phyloP scores from a whole-genome alignment of 305 asterid genomes.

The Rubia tinctorum region DNA sequence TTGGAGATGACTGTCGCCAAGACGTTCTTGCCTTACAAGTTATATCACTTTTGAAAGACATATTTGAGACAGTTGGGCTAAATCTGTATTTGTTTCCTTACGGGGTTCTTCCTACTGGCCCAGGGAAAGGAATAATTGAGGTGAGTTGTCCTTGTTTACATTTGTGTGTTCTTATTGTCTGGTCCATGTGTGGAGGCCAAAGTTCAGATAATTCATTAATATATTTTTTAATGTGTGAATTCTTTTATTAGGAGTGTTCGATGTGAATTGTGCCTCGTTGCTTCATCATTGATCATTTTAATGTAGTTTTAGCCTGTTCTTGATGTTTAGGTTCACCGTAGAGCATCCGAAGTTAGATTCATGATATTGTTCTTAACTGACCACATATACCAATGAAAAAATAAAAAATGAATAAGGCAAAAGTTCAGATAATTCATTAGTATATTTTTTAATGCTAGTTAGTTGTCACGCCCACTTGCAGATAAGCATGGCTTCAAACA shows the following conservation, averaged over 20 bases:
- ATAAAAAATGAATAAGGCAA: neutral
- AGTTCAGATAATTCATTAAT: neutral
- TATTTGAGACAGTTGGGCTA: conserved; percentile 86
- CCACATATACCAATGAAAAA: neutral
- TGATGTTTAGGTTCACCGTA: neutral
- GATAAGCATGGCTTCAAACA: neutral
- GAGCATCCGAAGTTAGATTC: neutral
- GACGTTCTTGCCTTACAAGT: conserved; percentile 99
- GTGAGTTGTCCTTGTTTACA: conserved; percentile 29
- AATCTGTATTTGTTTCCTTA: conserved; percentile 85
- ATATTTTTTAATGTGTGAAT: neutral
- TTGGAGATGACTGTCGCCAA: conserved; percentile 99
- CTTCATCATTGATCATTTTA: neutral
- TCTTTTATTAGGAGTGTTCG: neutral
- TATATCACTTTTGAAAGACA: conserved; percentile 92
- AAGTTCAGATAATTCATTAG: too few species aligned
- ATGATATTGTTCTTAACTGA: neutral
- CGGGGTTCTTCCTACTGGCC: conserved; percentile 99
- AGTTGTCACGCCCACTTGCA: neutral
- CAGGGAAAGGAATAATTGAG: conserved; percentile 98
- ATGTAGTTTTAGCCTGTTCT: neutral
- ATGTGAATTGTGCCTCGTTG: neutral
- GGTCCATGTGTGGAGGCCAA: neutral
- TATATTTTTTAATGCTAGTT: neutral
- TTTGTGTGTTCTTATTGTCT: too few species aligned